Conservation (phyloP, 2,329 filamentous ascomycete genomes). For the Botrytis fabae region DNA sequence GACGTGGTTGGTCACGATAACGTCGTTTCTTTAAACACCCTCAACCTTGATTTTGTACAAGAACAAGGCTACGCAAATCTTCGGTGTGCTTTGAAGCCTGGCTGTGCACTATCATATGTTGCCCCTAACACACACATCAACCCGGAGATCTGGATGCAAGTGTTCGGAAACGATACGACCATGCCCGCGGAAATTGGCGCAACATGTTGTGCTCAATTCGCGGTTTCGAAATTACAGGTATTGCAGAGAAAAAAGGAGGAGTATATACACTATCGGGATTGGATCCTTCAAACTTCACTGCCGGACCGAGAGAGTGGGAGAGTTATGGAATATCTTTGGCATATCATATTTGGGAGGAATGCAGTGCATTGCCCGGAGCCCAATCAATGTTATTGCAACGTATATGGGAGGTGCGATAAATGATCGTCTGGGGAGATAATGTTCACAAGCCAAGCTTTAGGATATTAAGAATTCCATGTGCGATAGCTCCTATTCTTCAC, state of each 20-base stretch:
- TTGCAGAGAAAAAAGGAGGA: constrained; percentile 49
- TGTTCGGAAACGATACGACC: constrained; percentile 28
- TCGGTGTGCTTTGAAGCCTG: constrained; percentile 58
- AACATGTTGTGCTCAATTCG: constrained; percentile 66
- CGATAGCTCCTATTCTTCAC: not conserved
- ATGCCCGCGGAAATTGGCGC: constrained; percentile 51
- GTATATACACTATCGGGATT: constrained; percentile 58
- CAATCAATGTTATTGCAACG: constrained; percentile 39
- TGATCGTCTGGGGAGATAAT: constrained; percentile 22
- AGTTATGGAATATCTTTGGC: constrained; percentile 66
- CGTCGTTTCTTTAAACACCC: constrained; percentile 39
- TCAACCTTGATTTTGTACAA: constrained; percentile 44
- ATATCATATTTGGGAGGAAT: constrained; percentile 60
- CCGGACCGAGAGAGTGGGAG: constrained; percentile 58
- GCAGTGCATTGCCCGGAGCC: constrained; percentile 33
- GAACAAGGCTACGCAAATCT: constrained; percentile 59
- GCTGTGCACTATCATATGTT: constrained; percentile 45
- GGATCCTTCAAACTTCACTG: constrained; percentile 56
- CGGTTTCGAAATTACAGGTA: constrained; percentile 55
- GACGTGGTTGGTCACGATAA: constrained; percentile 26
- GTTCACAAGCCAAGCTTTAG: constrained; percentile 3
- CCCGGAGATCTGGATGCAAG: constrained; percentile 42
- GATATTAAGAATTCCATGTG: not conserved
- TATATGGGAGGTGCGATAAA: constrained; percentile 38
- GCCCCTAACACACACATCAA: constrained; percentile 47